Evolutionary conservation across 2,329 filamentous ascomycete genomes (phyloP), one percentile per base, ranked within the genome.

Genomic region (Cladophialophora psammophila): DNA sequence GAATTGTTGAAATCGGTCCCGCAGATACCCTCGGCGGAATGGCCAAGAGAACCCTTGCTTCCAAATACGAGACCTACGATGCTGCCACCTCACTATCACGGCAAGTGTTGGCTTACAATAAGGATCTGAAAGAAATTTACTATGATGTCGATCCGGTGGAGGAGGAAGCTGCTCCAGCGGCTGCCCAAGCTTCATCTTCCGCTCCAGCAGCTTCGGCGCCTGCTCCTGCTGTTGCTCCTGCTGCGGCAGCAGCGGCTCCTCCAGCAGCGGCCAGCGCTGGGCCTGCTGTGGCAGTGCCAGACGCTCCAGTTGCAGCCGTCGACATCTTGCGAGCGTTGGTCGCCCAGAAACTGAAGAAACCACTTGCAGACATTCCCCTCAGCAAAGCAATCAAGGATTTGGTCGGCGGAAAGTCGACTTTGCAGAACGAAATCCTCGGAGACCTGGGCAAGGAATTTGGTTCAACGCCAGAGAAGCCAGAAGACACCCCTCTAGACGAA

Each of bases 101-200:
- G 79, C 94, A 98, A 80, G 97, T 99, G 78, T 88, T 99, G 65
- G 98, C 95, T 85, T 99, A 98, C 85, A 98, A 97, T 86, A 99
- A 99, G 81, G 95, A 99, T 77, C 91, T 93, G 64, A 98, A 97
- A 80, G 95, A 99, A 80, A 99, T 99, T 72, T 99, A 99, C 85
- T 99, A 99, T 81, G 94, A 97, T 78, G 94, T 96, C 53, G 95
- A 99, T 76, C 95, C 95, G 0, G 85, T 96, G 35, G 93, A 96
- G 76, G 95, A 99, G 65, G 95, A 98, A 80, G 87, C 91, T 55
- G 90, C 91, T 76, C 78, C 86, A 61, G 67, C 77, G 38, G 77
- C 83, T 15, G 76, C 79, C 26, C 71, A 76, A 52, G 73, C 81
- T 20, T 76, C 78, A 56, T 73, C 79, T 57, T 72, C 78, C 54